phyloP scores from a whole-genome alignment of 306 rosid genomes.

The Hylodesmum podocarpum region DNA sequence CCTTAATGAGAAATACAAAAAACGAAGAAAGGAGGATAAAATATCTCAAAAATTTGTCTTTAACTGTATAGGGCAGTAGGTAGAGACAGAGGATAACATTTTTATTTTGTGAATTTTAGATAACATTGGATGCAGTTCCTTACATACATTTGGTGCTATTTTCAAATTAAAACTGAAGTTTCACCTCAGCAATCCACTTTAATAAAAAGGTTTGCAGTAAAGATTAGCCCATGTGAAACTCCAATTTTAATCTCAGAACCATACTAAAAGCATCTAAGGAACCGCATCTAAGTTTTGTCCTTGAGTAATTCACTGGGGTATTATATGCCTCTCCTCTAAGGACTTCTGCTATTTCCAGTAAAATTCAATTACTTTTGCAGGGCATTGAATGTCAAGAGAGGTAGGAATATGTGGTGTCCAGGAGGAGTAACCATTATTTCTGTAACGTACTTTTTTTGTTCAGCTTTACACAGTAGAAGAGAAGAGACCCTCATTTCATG shows the following conservation, averaged over 20 bases:
- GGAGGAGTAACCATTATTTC: conserved; percentile 34
- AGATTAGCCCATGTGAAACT: not conserved
- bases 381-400: conserved; percentile 43
- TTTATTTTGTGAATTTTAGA: conserved; percentile 11
- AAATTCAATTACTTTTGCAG: conserved; percentile 37
- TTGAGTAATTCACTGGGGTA: conserved; percentile 10
- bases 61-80: conserved; percentile 47
- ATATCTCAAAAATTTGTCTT: conserved; percentile 29
- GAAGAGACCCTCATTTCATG: conserved; percentile 20
- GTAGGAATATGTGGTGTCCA: conserved; percentile 20
- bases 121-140: not conserved
- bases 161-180: not conserved
- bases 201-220: not conserved
- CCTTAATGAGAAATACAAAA: not conserved
- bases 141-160: not conserved
- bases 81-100: conserved; percentile 36
- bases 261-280: not conserved
- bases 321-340: not conserved
- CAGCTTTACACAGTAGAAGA: conserved; percentile 27
- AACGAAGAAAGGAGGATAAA: not conserved
- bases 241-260: not conserved
- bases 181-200: not conserved
- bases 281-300: not conserved
- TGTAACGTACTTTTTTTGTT: conserved; percentile 30
- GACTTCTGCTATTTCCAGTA: conserved; percentile 28